A percentile compares a stretch with the other conserved stretches of the same genome.
phyloP scores from a whole-genome alignment of 2,329 filamentous ascomycete species.

The Daldinia sp. region DNA sequence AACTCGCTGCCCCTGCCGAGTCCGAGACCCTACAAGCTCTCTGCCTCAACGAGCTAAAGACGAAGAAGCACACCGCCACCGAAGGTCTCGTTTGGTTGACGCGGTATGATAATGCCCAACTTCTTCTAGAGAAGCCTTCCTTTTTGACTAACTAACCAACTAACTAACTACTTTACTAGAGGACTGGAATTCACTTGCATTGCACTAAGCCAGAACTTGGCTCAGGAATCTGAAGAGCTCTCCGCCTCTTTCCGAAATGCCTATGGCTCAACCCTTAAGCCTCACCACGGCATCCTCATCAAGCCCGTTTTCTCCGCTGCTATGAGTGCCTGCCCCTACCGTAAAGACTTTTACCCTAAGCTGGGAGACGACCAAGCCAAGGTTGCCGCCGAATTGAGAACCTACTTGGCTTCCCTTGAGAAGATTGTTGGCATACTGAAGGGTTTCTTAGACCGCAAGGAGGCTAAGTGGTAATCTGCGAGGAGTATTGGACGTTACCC shows the following conservation, averaged over 20 bases:
- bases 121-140: constrained; percentile 17
- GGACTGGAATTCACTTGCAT: constrained; percentile 94
- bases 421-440: constrained; percentile 82
- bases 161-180: constrained; percentile 59
- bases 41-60: constrained; percentile 86
- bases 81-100: constrained; percentile 93
- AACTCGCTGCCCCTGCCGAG: constrained; percentile 80
- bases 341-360: constrained; percentile 93
- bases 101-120: constrained; percentile 69
- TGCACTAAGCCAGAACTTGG: constrained; percentile 82
- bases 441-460: constrained; percentile 66
- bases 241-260: constrained; percentile 86
- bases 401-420: constrained; percentile 83
- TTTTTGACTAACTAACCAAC: neutral
- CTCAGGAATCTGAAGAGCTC: constrained; percentile 78
- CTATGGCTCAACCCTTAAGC: constrained; percentile 89
- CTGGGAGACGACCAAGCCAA: constrained; percentile 75
- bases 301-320: constrained; percentile 94
- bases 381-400: constrained; percentile 72
- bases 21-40: constrained; percentile 89
- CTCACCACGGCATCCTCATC: constrained; percentile 87
- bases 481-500: constrained; percentile 2
- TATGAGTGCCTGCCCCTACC: constrained; percentile 93
- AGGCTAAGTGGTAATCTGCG: constrained; percentile 66
- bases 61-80: constrained; percentile 87